Evolutionary conservation across 1,284 basidiomycete species (phyloP).

Genomic region (Neonothopanus nambi): DNA sequence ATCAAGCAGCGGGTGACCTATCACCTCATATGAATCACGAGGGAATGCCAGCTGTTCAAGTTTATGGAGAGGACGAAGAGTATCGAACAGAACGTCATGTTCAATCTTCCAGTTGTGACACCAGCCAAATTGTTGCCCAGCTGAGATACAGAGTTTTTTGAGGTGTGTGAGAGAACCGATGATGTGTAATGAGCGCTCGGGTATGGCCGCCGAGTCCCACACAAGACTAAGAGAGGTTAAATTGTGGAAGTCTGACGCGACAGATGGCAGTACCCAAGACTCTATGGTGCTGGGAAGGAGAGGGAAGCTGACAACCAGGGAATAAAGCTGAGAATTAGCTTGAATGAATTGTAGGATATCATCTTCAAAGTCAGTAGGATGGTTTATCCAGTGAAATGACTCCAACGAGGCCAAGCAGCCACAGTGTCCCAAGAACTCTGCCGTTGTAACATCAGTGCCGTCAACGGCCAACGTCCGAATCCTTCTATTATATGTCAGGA

Average conservation of each 20-base stretch:
- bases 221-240: conserved; percentile 28
- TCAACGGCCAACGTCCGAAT: conserved; percentile 27
- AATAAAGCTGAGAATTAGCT: conserved; percentile 27
- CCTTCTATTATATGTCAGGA: conserved; percentile 20
- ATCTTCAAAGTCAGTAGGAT: conserved; percentile 10
- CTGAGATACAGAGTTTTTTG: conserved; percentile 29
- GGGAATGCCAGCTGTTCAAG: conserved; percentile 30
- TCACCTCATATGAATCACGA: conserved; percentile 28
- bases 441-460: conserved; percentile 11
- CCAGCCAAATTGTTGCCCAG: conserved; percentile 25
- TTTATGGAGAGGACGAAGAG: conserved; percentile 21
- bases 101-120: conserved; percentile 30
- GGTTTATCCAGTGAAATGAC: conserved; percentile 24
- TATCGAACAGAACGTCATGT: conserved; percentile 19
- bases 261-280: conserved; percentile 20
- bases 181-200: conserved; percentile 19
- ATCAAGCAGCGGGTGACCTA: conserved; percentile 25
- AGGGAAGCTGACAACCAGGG: conserved; percentile 21
- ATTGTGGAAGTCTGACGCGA: conserved; percentile 17
- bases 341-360: conserved; percentile 25
- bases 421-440: conserved; percentile 20
- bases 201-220: conserved; percentile 20
- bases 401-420: conserved; percentile 25
- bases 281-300: conserved; percentile 20
- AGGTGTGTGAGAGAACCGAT: conserved; percentile 24